A percentile compares a stretch with the other conserved stretches of the same genome.
Conservation (phyloP, 768 basidiomycete species). For the Kwoniella sp. region DNA sequence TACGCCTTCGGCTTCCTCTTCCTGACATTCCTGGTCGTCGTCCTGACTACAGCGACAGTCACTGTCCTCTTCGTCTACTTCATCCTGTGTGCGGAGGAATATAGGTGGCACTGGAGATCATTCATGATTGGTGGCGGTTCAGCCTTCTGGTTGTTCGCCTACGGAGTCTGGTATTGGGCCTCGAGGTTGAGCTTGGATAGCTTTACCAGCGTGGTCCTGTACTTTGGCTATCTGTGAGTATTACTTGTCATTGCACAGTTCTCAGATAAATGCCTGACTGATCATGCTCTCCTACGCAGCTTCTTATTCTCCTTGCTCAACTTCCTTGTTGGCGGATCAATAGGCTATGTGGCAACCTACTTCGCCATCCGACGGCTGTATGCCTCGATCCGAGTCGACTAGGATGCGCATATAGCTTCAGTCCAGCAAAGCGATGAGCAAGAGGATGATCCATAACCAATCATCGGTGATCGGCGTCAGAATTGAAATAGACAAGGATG, state of each 20-base stretch:
- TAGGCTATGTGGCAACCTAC: constrained; percentile 87
- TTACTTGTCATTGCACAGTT: not conserved
- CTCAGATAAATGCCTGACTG: not conserved
- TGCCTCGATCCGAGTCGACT: constrained; percentile 57
- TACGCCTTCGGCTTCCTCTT: constrained; percentile 97
- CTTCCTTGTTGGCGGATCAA: constrained; percentile 86
- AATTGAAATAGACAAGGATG: too few species aligned
- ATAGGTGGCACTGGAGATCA: constrained; percentile 96
- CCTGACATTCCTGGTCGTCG: constrained; percentile 78
- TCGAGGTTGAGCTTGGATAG: constrained; percentile 84
- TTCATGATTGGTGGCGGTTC: constrained; percentile 91
- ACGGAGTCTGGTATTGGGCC: constrained; percentile 72
- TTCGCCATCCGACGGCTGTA: constrained; percentile 88
- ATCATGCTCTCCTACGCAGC: constrained; percentile 19
- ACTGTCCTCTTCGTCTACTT: constrained; percentile 74
- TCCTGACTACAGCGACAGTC: constrained; percentile 85
- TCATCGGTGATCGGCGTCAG: too few species aligned
- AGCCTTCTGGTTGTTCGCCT: constrained; percentile 85
- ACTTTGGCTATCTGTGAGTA: constrained; percentile 77
- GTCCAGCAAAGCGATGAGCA: too few species aligned
- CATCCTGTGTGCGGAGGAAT: constrained; percentile 89
- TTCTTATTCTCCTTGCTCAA: constrained; percentile 77
- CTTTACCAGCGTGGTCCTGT: constrained; percentile 76
- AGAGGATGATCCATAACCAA: too few species aligned
- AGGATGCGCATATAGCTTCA: constrained; percentile 12